These are phyloP conservation scores for Cryptococcus wingfieldii DNA, from an alignment of 1,284 basidiomycete species.

Conservation along the genomic window DNA sequence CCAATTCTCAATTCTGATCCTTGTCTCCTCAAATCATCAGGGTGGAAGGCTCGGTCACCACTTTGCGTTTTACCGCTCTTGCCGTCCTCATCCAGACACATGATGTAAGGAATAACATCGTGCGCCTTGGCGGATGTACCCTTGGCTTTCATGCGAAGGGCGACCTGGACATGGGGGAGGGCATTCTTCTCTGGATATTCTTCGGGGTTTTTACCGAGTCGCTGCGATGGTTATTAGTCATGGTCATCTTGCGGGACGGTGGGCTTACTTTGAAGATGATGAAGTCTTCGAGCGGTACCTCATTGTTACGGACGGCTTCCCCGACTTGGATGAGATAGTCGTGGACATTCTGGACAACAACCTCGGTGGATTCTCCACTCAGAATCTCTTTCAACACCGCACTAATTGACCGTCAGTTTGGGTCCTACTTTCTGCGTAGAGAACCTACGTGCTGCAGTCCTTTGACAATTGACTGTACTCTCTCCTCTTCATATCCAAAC, in stretches of 20 bases:
- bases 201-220: constrained; percentile 88
- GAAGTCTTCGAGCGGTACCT: constrained; percentile 82
- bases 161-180: constrained; percentile 96
- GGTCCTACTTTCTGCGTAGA: background rate
- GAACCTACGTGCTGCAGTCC: constrained; percentile 76
- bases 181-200: constrained; percentile 94
- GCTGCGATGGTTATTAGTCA: constrained; percentile 51
- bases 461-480: constrained; percentile 93
- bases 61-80: constrained; percentile 71
- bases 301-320: constrained; percentile 69
- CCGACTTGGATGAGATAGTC: constrained; percentile 78
- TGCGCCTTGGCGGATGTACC: constrained; percentile 76
- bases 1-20: constrained; percentile 67
- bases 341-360: constrained; percentile 86
- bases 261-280: constrained; percentile 81
- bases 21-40: constrained; percentile 79
- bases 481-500: constrained; percentile 97
- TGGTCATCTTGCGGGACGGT: background rate
- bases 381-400: constrained; percentile 85
- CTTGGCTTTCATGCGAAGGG: constrained; percentile 80
- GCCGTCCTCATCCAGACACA: constrained; percentile 76
- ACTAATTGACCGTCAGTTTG: constrained; percentile 49
- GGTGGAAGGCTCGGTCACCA: constrained; percentile 87
- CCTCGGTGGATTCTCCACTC: constrained; percentile 85
- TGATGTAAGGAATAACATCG: constrained; percentile 95